Conservation (phyloP, 768 basidiomycete species). For the Leccinum barrowsii region DNA sequence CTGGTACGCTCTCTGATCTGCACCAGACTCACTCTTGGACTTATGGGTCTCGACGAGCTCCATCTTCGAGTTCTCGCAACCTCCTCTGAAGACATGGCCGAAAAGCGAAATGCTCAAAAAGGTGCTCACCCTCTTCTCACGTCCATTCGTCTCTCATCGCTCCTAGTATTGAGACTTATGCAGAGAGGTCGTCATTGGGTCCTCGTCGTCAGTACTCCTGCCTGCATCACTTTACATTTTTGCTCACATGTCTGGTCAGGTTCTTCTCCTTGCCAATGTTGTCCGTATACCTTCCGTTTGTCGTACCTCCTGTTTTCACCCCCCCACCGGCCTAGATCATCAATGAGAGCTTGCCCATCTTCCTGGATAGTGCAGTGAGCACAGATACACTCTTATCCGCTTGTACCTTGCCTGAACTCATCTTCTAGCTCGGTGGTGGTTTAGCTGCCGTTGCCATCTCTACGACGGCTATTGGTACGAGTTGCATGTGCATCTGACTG, state of each 20-base stretch:
- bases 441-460: constrained; percentile 76
- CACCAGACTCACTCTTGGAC: constrained; percentile 75
- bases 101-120: constrained; percentile 67
- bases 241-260: constrained; percentile 38
- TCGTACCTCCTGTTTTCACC: not conserved
- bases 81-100: constrained; percentile 70
- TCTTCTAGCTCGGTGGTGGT: constrained; percentile 57
- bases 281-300: constrained; percentile 37
- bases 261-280: constrained; percentile 86
- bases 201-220: constrained; percentile 59
- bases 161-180: constrained; percentile 52
- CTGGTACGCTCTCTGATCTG: not conserved
- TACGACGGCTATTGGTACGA: constrained; percentile 53
- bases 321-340: constrained; percentile 51
- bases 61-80: constrained; percentile 82
- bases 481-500: not conserved
- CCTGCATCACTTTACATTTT: not conserved
- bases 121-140: constrained; percentile 37
- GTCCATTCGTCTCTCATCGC: not conserved
- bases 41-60: constrained; percentile 93
- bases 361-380: constrained; percentile 65
- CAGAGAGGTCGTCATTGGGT: constrained; percentile 85
- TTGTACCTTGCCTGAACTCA: constrained; percentile 47
- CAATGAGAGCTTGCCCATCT: constrained; percentile 82
- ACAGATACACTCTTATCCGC: constrained; percentile 41